A percentile compares a stretch with the other conserved stretches of the same genome.
Conservation (phyloP, 2,329 filamentous ascomycete species). For the Fusarium sterilihyphosum region DNA sequence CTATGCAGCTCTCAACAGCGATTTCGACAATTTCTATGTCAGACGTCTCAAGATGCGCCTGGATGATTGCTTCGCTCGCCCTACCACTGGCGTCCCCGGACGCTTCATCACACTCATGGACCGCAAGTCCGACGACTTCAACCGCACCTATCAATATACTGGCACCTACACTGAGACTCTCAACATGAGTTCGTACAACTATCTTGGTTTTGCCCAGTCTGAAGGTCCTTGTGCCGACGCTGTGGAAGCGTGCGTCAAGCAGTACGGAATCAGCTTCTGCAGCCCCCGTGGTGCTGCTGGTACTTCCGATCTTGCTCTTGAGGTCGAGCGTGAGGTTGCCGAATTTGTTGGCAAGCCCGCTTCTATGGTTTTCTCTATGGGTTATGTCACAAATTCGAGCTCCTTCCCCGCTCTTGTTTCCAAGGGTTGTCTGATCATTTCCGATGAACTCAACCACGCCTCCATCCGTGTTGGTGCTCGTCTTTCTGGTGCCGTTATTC, state of each 20-base stretch:
- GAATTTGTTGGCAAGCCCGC: conserved; percentile 93
- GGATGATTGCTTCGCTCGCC: conserved; percentile 95
- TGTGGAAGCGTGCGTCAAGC: conserved; percentile 84
- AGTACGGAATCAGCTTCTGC: conserved; percentile 84
- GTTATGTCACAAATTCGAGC: conserved; percentile 94
- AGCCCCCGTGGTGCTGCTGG: conserved; percentile 87
- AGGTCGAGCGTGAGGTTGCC: conserved; percentile 91
- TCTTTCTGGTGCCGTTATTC: conserved; percentile 93
- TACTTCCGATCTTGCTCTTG: conserved; percentile 85
- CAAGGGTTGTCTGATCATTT: conserved; percentile 94
- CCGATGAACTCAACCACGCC: conserved; percentile 96
- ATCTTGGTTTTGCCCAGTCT: conserved; percentile 97
- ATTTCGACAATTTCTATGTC: conserved; percentile 99
- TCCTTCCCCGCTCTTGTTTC: conserved; percentile 91
- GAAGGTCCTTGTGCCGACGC: conserved; percentile 96
- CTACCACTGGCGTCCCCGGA: conserved; percentile 92
- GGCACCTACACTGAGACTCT: conserved; percentile 93
- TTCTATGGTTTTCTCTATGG: conserved; percentile 99
- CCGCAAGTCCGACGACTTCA: conserved; percentile 90
- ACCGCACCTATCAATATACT: conserved; percentile 87
- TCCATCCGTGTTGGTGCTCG: conserved; percentile 96
- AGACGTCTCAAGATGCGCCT: conserved; percentile 91
- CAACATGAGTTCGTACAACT: conserved; percentile 99
- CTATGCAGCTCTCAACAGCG: conserved; percentile 94
- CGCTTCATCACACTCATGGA: conserved; percentile 94